Evolutionary conservation across 345 rosid species (phyloP).

Genomic region (Lepidium africanum): DNA sequence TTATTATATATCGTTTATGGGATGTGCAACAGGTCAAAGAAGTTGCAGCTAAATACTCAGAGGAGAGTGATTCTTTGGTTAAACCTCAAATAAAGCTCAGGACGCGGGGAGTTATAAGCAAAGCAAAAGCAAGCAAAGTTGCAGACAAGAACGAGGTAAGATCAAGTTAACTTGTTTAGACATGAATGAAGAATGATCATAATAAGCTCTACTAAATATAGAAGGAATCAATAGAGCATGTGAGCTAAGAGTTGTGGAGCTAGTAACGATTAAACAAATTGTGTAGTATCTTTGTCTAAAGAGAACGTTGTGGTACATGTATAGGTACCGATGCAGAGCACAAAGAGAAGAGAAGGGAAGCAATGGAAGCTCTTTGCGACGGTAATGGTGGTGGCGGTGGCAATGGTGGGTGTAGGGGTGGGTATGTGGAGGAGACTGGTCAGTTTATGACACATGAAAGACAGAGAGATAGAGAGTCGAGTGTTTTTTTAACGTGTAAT

Average conservation of each 20-base stretch:
- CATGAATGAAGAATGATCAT: constrained; percentile 25
- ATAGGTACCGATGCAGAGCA: not conserved
- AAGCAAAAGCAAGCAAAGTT: constrained; percentile 13
- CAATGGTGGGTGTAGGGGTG: not conserved
- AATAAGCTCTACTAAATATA: not conserved
- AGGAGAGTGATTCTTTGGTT: not conserved
- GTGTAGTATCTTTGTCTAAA: not conserved
- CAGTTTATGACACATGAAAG: not conserved
- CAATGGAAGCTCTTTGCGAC: constrained; percentile 2
- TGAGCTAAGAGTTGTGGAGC: not conserved
- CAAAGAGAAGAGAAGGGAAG: not conserved
- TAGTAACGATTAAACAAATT: not conserved
- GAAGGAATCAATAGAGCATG: not conserved
- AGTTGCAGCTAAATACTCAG: not conserved
- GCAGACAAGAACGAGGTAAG: constrained; percentile 13
- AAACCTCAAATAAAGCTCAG: constrained; percentile 47
- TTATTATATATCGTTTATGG: not conserved
- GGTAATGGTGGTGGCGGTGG: not conserved
- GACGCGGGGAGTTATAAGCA: constrained; percentile 34
- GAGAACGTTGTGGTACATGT: not conserved
- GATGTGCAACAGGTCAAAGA: not conserved
- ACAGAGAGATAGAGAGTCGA: not conserved
- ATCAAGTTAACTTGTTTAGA: constrained; percentile 15
- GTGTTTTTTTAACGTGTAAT: not conserved
- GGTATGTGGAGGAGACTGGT: constrained; percentile 7